phyloP scores from a whole-genome alignment of 2,329 filamentous ascomycete genomes.

The Fusarium buharicum region DNA sequence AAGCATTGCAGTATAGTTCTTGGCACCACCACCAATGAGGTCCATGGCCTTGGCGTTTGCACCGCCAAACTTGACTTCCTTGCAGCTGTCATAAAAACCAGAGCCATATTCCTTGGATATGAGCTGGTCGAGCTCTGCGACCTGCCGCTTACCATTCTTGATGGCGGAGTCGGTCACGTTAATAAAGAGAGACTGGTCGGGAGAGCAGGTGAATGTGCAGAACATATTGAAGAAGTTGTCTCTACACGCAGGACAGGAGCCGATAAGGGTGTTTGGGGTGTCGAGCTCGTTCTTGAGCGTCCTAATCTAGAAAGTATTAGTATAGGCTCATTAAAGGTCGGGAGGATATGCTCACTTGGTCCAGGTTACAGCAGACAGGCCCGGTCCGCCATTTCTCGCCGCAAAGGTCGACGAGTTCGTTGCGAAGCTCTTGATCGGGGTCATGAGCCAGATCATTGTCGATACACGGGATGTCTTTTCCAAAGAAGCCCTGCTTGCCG shows the following conservation, averaged over 20 bases:
- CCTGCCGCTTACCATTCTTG: slow-evolving; percentile 70
- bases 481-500: slow-evolving; percentile 90
- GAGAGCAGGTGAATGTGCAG: slow-evolving; percentile 97
- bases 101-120: slow-evolving; percentile 84
- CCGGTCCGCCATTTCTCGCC: slow-evolving; percentile 86
- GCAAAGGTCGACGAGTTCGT: slow-evolving; percentile 85
- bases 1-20: slow-evolving; percentile 86
- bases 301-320: slow-evolving; percentile 67
- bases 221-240: slow-evolving; percentile 99
- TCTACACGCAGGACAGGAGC: slow-evolving; percentile 95
- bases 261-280: slow-evolving; percentile 87
- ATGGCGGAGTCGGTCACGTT: slow-evolving; percentile 83
- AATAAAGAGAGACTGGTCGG: slow-evolving; percentile 93
- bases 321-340: slow-evolving; percentile 11
- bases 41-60: slow-evolving; percentile 95
- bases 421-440: slow-evolving; percentile 75
- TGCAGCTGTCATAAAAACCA: slow-evolving; percentile 96
- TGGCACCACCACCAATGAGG: slow-evolving; percentile 93
- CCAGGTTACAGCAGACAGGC: slow-evolving; percentile 83
- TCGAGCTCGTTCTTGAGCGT: slow-evolving; percentile 85
- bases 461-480: slow-evolving; percentile 87
- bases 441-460: slow-evolving; percentile 86
- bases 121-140: slow-evolving; percentile 90
- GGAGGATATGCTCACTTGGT: slow-evolving; percentile 69
- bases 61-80: slow-evolving; percentile 97